Evolutionary conservation across 1,284 basidiomycete genomes (phyloP), one percentile per base, ranked within the genome.

Genomic region (Ganoderma resinaceum): DNA sequence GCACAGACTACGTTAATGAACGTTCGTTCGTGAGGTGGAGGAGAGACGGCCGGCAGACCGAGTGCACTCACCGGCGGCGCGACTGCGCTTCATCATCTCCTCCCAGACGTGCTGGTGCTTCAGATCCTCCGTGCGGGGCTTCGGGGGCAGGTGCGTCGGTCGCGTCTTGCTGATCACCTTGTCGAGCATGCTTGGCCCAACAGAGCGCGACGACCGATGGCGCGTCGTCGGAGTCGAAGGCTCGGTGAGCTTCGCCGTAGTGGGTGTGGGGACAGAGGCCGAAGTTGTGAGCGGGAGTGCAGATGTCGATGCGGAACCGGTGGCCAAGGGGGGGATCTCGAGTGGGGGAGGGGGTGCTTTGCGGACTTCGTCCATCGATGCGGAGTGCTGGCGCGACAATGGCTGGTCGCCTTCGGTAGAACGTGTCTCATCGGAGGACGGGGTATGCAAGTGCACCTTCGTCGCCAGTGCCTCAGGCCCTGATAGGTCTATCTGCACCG

Each of bases 51-150:
- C 58, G 53, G 66, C 26, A 46, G 46, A 63, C 46, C 59, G n/a
- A n/a, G 60, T 63, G 59, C n/a, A 80, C 86, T 78, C 72, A 94
- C 94, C 92, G 74, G 89, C 86, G n/a, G 78, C 78, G 65, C 90
- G 87, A 80, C 92, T 94, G 62, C 82, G 86, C 76, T 89, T 89
- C 96, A 98, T 98, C 95, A 98, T 97, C 53, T 86, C 81, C 77
- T 95, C 90, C 95, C 96, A 98, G 76, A 94, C 93, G 35, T 91
- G 89, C 77, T 95, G 84, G 81, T 98, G 96, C 72, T 90, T 93
- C 66, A 86, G 82, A 78, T 98, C 96, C 79, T 98, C 96, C 62
- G 86, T 79, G 66, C 88, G 89, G 65, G 83, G 82, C 78, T 98
- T 98, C 11, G 96, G 96, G 23, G 96, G 96, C 11, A 98, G 83